These are phyloP conservation scores for Byssochlamys sp. DNA, from an alignment of 2,329 filamentous ascomycete genomes.

Conservation along the genomic window DNA sequence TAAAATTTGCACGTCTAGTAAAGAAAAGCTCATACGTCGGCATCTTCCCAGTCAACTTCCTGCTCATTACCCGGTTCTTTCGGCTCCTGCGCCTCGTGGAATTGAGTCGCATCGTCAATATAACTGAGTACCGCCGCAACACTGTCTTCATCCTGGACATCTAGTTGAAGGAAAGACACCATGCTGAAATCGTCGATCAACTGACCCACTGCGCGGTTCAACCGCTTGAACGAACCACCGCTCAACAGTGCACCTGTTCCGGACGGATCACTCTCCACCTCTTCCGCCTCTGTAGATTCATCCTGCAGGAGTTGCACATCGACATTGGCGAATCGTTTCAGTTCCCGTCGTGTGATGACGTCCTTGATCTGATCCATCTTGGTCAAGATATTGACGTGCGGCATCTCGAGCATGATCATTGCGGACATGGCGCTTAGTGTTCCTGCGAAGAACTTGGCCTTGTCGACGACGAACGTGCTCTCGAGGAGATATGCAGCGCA, in stretches of 20 bases:
- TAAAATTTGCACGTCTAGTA: neutral
- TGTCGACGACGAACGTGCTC: slow-evolving; percentile 88
- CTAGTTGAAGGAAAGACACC: slow-evolving; percentile 86
- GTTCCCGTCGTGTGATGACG: slow-evolving; percentile 72
- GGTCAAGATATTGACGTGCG: slow-evolving; percentile 88
- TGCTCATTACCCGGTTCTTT: slow-evolving; percentile 64
- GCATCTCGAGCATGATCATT: slow-evolving; percentile 97
- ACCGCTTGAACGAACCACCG: slow-evolving; percentile 66
- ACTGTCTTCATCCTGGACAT: slow-evolving; percentile 86
- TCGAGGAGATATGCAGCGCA: slow-evolving; percentile 92
- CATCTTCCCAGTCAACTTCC: slow-evolving; percentile 43
- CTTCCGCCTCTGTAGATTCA: slow-evolving; percentile 39
- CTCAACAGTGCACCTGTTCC: slow-evolving; percentile 64
- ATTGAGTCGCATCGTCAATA: slow-evolving; percentile 90
- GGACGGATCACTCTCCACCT: slow-evolving; percentile 51
- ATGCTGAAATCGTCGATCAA: slow-evolving; percentile 97
- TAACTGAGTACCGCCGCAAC: slow-evolving; percentile 75
- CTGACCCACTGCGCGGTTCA: slow-evolving; percentile 80
- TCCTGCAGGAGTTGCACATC: slow-evolving; percentile 75
- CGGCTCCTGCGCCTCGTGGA: slow-evolving; percentile 84
- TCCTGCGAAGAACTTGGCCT: slow-evolving; percentile 93
- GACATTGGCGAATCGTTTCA: slow-evolving; percentile 83
- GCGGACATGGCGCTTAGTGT: slow-evolving; percentile 95
- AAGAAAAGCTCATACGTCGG: slow-evolving; percentile 9
- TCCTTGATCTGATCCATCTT: slow-evolving; percentile 97